Base-by-base conservation (phyloP, 2,329 filamentous ascomycete genomes). In the Xylariaceae sp. region DNA sequence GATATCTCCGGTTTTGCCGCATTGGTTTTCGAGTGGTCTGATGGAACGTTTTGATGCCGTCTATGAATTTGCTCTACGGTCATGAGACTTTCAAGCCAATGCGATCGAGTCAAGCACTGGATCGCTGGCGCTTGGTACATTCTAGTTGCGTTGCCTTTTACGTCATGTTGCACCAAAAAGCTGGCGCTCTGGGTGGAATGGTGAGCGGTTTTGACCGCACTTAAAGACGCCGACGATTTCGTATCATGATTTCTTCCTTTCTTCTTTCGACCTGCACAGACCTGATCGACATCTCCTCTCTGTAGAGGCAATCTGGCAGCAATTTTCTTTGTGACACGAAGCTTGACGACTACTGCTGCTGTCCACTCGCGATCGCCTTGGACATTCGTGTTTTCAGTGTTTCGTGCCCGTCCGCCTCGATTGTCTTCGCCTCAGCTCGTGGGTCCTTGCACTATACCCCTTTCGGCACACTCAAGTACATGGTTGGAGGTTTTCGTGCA, bases 1-100 rank as follows among this genome's bases (percentile, higher is more conserved):
- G 56, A 62, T 64, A 63, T 66, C 66, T 62, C 62, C 62, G 67
- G 66, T 70, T 69, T 65, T 67, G 62, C 64, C 63, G 60, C 60
- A 58, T 63, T 62, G 63, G 64, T 60, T 65, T 60, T 59, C 55
- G 57, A 61, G 56, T 53, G 54, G 48, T 65, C 60, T 48, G 58
- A 61, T 61, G 60, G 50, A 58, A 63, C 58, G 58, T 61, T 48
- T 55, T 63, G 47, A 62, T 63, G 61, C 56, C 56, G 55, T 56
- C 48, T 60, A 62, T 54, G 61, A 64, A 60, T 53, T 60, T 62
- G 47, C 56, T 56, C 49, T 56, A 56, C 47, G 58, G 45, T 59
- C 47, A 56, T 54, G 58, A 58, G 55, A 55, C 41, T 33, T 47
- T 33, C 50, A 54, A 57, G 31, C 43, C 45, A 33, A 57, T 45